Base-by-base conservation (phyloP, 2,329 filamentous ascomycete species). In the Diplodia intermedia region DNA sequence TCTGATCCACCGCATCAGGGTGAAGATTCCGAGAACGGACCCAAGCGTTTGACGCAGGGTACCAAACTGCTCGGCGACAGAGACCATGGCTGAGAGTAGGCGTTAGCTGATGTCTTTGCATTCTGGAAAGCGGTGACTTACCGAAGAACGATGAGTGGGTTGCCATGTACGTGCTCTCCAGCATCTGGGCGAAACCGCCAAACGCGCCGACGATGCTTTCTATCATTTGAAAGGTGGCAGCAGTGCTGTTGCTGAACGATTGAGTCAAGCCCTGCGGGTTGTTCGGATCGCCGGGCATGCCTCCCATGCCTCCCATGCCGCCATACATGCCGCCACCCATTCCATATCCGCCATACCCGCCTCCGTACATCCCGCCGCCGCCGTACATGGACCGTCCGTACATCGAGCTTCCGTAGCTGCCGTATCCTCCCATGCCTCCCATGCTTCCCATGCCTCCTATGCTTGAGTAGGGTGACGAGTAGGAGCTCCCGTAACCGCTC, bases 81-180 rank as follows among this genome's bases (percentile, higher is more conserved):
- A 95, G 49, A 99, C 92, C 94, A 99, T 98, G 67, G 95, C 95
- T 95, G 71, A 5, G 50, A 55, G 23, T 12, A 70, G 31, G 47
- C 65, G 31, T 77, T 68, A 77, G 73, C 61, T 66, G 66, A 55
- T 60, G 53, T 53, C 75, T 52, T 36, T 6, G 8, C 61, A 53
- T 6, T 12, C 29, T 29, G 15, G 31, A 3, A 38, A 4, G 18
- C 18, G n/a, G 63, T 15, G 81, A 38, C 90, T 75, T 86, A 97
- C 93, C 94, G 76, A 98, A 99, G 81, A 99, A 99, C 66, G 93
- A 97, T 6, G 94, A 97, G 80, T 99, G 95, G 0, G 95, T 99
- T 36, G 96, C 95, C 96, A 99, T 99, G 75, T 97, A 99, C 12
- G 95, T 98, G 83, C 95, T 98, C 82, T 99, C 95, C 33, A 99